Conservation (phyloP, 495 filamentous ascomycete species). For the Aspergillus heteromorphus region DNA sequence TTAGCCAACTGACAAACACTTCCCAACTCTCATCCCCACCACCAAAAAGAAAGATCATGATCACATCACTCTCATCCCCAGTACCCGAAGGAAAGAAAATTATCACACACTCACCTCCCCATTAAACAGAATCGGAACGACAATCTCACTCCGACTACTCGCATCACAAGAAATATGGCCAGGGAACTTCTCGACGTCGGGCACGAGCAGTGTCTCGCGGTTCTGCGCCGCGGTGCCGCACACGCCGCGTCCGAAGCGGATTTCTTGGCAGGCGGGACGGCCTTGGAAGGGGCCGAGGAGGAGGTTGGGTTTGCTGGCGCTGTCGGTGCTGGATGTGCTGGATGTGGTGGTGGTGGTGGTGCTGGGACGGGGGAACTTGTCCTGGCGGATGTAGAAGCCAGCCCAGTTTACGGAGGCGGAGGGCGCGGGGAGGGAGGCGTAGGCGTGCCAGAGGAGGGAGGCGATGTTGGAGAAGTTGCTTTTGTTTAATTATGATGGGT, state of each 20-base stretch:
- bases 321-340: slow-evolving; percentile 19
- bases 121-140: slow-evolving; percentile 67
- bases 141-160: slow-evolving; percentile 80
- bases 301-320: slow-evolving; percentile 36
- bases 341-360: slow-evolving; percentile 26
- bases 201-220: slow-evolving; percentile 61
- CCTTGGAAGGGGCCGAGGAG: slow-evolving; percentile 88
- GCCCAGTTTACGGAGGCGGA: slow-evolving; percentile 78
- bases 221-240: slow-evolving; percentile 72
- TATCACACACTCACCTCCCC: slow-evolving; percentile 45
- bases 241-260: slow-evolving; percentile 72
- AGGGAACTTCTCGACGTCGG: slow-evolving; percentile 70
- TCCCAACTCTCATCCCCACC: background rate
- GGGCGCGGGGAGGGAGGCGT: slow-evolving; percentile 70
- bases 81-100: slow-evolving; percentile 3
- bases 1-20: background rate
- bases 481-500: too few relatives aligned
- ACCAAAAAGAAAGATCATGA: too few relatives aligned
- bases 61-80: background rate
- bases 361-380: slow-evolving; percentile 36
- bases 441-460: slow-evolving; percentile 82
- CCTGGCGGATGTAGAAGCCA: slow-evolving; percentile 82
- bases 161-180: slow-evolving; percentile 91
- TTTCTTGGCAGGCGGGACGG: slow-evolving; percentile 82
- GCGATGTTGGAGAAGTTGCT: slow-evolving; percentile 84